phyloP scores from a whole-genome alignment of 371 early-diverging fungal species.

The Entomophthora muscae region DNA sequence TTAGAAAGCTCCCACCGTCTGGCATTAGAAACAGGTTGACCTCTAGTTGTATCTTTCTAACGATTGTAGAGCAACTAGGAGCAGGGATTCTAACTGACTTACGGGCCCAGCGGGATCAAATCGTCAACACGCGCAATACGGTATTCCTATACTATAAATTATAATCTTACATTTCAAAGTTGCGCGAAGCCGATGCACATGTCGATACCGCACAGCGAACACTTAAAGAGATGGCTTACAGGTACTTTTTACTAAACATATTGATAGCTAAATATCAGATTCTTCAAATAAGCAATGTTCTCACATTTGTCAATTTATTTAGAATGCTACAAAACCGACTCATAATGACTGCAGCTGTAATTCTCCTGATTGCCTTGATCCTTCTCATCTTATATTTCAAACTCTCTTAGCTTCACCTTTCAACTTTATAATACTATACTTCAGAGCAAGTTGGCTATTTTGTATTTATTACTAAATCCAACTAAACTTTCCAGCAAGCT shows the following conservation, averaged over 20 bases:
- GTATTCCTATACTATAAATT: conserved; percentile 33
- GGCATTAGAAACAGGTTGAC: conserved; percentile 68
- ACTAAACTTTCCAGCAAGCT: too few relatives aligned
- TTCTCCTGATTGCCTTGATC: conserved; percentile 62
- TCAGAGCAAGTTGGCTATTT: too few relatives aligned
- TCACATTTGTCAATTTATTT: conserved; percentile 7
- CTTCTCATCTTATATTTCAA: conserved; percentile 49
- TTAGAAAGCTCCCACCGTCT: conserved; percentile 76
- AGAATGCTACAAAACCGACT: conserved; percentile 80
- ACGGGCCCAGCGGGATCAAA: conserved; percentile 79
- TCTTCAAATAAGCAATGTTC: background rate
- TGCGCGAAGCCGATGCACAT: conserved; percentile 64
- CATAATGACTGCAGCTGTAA: conserved; percentile 70
- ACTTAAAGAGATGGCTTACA: conserved; percentile 75
- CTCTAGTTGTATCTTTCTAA: background rate
- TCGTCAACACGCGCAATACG: conserved; percentile 64
- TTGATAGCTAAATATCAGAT: background rate
- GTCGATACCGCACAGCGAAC: conserved; percentile 78
- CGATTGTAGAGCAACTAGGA: conserved; percentile 47
- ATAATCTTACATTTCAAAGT: too few relatives aligned
- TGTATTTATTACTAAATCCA: too few relatives aligned
- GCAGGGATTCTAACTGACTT: conserved; percentile 64
- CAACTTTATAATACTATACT: too few relatives aligned
- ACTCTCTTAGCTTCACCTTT: background rate
- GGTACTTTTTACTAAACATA: conserved; percentile 33